These are phyloP conservation scores for Coemansia interrupta DNA, from an alignment of 192 early-diverging fungal species.

Conservation along the genomic window DNA sequence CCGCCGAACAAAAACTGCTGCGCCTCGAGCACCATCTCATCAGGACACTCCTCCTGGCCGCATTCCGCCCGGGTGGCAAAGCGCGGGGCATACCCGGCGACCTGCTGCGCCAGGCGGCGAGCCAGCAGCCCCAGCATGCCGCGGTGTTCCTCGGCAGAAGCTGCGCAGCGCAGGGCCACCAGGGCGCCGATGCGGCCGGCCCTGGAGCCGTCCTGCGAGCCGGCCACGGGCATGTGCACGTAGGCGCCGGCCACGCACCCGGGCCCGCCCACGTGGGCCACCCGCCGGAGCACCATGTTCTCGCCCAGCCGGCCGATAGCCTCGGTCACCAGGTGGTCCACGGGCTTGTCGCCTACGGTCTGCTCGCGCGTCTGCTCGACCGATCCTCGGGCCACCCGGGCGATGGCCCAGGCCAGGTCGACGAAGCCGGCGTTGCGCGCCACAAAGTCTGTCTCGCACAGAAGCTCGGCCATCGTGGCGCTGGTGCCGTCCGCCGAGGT, in stretches of 20 bases:
- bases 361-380: not conserved
- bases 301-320: conserved; percentile 85
- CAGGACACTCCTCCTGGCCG: conserved; percentile 13
- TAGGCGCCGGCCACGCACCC: conserved; percentile 58
- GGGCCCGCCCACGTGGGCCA: conserved; percentile 27
- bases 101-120: conserved; percentile 77
- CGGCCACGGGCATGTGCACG: conserved; percentile 63
- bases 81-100: conserved; percentile 76
- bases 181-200: conserved; percentile 80
- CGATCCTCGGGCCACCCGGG: conserved; percentile 11
- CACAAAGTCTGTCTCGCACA: conserved; percentile 96
- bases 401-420: conserved; percentile 56
- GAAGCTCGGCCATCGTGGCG: conserved; percentile 68
- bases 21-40: conserved; percentile 56
- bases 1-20: conserved; percentile 78
- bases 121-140: conserved; percentile 58
- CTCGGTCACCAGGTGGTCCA: conserved; percentile 66
- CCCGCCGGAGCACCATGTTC: conserved; percentile 80
- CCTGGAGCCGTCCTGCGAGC: conserved; percentile 15
- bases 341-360: conserved; percentile 29
- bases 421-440: conserved; percentile 77
- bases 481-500: conserved; percentile 41
- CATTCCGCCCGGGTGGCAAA: conserved; percentile 50
- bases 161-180: conserved; percentile 56
- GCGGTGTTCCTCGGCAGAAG: conserved; percentile 5